Percentiles rank a stretch among this genome's conserved stretches.
Conservation (phyloP, 2,329 filamentous ascomycete species). For the Leptographium flavum region DNA sequence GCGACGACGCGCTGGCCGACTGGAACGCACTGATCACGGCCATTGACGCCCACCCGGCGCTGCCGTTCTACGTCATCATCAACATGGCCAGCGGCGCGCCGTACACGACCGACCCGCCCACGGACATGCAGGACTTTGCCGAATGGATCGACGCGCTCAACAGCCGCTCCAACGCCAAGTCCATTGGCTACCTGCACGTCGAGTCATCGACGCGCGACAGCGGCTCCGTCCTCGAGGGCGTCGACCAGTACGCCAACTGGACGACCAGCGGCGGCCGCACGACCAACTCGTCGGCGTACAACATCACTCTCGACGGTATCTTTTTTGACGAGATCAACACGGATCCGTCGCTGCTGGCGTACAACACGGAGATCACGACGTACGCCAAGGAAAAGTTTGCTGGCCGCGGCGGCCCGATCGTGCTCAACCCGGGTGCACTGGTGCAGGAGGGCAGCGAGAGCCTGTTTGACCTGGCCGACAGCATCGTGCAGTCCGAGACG, state of each 20-base stretch:
- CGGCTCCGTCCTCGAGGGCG: constrained; percentile 1
- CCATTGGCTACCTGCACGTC: constrained; percentile 11
- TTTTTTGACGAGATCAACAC: constrained; percentile 12
- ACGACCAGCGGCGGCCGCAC: constrained; percentile 4
- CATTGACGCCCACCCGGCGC: constrained; percentile 8
- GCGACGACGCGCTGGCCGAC: constrained; percentile 5
- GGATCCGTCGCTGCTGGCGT: constrained; percentile 2
- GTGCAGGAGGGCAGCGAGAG: constrained; percentile 9
- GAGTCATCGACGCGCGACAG: constrained; percentile 2
- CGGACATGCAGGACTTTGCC: constrained; percentile 6
- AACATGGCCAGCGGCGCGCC: constrained; percentile 9
- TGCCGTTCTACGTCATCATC: constrained; percentile 11
- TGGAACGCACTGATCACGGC: constrained; percentile 10
- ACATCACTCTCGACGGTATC: constrained; percentile 10
- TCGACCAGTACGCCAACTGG: constrained; percentile 10
- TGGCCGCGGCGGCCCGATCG: constrained; percentile 4
- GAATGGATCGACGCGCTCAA: constrained; percentile 6
- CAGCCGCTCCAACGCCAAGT: constrained; percentile 6
- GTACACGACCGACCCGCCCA: constrained; percentile 6
- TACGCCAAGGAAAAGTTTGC: constrained; percentile 6
- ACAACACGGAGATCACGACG: constrained; percentile 6
- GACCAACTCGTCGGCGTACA: constrained; percentile 2
- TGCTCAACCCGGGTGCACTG: constrained; percentile 8
- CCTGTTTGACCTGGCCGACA: constrained; percentile 9
- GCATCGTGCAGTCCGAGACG: constrained; percentile 10